A percentile compares a stretch with the other conserved stretches of the same genome.
phyloP scores from a whole-genome alignment of 2,329 filamentous ascomycete species.

The Alternaria metachromatica region DNA sequence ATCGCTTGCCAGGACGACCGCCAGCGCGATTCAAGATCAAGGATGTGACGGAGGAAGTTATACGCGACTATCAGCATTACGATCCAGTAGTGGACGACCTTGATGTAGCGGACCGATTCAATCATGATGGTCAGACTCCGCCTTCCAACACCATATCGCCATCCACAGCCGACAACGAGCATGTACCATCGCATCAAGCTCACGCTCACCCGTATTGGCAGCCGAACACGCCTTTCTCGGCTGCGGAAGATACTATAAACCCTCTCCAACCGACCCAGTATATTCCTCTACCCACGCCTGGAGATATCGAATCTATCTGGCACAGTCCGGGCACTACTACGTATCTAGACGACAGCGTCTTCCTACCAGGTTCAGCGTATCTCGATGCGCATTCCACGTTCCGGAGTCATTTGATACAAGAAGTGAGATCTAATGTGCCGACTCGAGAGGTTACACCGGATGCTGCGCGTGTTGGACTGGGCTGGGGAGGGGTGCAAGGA shows the following conservation, averaged over 20 bases:
- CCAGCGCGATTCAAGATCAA: conserved; percentile 13
- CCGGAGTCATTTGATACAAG: conserved; percentile 23
- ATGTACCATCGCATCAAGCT: not conserved
- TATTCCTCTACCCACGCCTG: not conserved
- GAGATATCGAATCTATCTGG: not conserved
- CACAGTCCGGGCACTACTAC: conserved; percentile 5
- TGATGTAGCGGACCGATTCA: not conserved
- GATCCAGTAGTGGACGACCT: not conserved
- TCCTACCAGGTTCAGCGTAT: conserved; percentile 25
- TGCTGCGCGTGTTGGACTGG: not conserved
- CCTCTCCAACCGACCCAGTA: not conserved
- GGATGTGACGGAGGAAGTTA: conserved; percentile 16
- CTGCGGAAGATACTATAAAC: not conserved
- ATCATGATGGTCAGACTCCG: not conserved
- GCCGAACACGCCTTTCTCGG: not conserved
- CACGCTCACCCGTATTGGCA: not conserved
- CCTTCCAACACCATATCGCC: not conserved
- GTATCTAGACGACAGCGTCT: conserved; percentile 13
- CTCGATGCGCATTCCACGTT: conserved; percentile 24
- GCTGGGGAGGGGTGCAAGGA: not conserved
- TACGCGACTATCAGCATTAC: conserved; percentile 14
- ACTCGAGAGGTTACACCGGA: conserved; percentile 18
- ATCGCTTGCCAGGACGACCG: conserved; percentile 2
- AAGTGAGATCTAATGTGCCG: conserved; percentile 15
- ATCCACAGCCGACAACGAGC: not conserved